Percentiles rank a stretch among this genome's conserved stretches.
These are phyloP conservation scores for Phytopythium litorale DNA, from an alignment of 352 stramenopile species.

Conservation along the genomic window DNA sequence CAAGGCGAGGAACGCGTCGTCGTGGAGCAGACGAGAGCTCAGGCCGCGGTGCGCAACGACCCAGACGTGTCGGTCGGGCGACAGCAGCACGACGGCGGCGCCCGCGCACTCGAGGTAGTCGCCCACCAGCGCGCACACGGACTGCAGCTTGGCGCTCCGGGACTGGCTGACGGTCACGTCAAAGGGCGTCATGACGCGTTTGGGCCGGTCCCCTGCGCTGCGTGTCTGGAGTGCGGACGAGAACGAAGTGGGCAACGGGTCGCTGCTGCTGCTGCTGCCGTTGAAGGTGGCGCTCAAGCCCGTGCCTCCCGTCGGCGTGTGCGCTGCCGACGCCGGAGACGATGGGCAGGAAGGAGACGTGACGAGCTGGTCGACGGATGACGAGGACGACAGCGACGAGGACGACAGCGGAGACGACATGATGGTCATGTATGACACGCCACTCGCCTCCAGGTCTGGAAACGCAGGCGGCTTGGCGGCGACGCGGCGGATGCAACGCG, in stretches of 20 bases:
- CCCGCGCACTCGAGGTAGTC: constrained; percentile 74
- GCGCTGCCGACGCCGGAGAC: constrained; percentile 29
- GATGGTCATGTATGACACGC: constrained; percentile 5
- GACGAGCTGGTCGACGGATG: constrained; percentile 3
- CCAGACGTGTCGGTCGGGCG: constrained; percentile 53
- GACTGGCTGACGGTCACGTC: constrained; percentile 69
- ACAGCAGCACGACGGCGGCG: constrained; percentile 56
- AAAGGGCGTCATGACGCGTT: background rate
- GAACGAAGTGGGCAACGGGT: background rate
- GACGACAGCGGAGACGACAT: constrained; percentile 13
- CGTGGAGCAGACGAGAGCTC: constrained; percentile 42
- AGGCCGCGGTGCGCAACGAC: constrained; percentile 62
- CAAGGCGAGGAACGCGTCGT: constrained; percentile 51
- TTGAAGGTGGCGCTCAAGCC: background rate
- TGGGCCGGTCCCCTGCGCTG: background rate
- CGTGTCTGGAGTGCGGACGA: constrained; percentile 6
- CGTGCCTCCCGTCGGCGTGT: constrained; percentile 10
- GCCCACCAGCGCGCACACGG: constrained; percentile 55
- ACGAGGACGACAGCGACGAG: constrained; percentile 5
- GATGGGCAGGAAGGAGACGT: constrained; percentile 23
- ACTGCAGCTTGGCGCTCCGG: constrained; percentile 66
- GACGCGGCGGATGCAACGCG: constrained; percentile 54
- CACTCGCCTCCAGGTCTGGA: background rate
- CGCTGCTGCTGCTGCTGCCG: background rate
- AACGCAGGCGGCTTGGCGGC: constrained; percentile 22